A percentile compares a stretch with the other conserved stretches of the same genome.
These are phyloP conservation scores for Dianthus caryophyllus DNA, from an alignment of 148 eudicot genomes.

Conservation along the genomic window DNA sequence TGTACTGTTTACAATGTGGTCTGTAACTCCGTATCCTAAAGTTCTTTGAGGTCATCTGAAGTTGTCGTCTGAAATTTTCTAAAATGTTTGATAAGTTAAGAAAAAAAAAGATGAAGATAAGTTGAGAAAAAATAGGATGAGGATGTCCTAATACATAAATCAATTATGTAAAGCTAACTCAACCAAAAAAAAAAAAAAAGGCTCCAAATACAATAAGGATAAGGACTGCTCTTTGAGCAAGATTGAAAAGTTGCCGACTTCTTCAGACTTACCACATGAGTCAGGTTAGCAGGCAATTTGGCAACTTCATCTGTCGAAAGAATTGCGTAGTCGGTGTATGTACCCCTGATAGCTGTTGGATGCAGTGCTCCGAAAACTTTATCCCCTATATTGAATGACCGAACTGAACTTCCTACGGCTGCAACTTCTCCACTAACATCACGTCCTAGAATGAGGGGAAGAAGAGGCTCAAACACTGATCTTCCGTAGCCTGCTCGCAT, in stretches of 20 bases:
- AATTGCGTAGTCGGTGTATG: conserved; percentile 87
- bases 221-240: background rate
- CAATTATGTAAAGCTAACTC: background rate
- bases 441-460: conserved; percentile 93
- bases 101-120: too few relatives aligned
- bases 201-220: background rate
- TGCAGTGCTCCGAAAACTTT: conserved; percentile 95
- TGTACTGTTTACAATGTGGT: too few relatives aligned
- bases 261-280: conserved; percentile 73
- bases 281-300: conserved; percentile 53
- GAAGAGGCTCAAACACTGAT: conserved; percentile 68
- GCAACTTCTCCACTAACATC: conserved; percentile 98
- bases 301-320: conserved; percentile 73
- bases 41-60: too few relatives aligned
- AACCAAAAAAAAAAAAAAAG: background rate
- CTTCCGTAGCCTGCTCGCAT: conserved; percentile 97
- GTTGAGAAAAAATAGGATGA: too few relatives aligned
- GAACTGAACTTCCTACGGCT: conserved; percentile 69
- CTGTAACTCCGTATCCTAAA: too few relatives aligned
- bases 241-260: background rate
- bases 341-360: conserved; percentile 98
- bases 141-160: too few relatives aligned
- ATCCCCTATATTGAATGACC: conserved; percentile 64
- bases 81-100: too few relatives aligned
- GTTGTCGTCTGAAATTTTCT: too few relatives aligned